phyloP scores from a whole-genome alignment of 2,329 filamentous ascomycete genomes.

The Orbilia blumenaviensis region DNA sequence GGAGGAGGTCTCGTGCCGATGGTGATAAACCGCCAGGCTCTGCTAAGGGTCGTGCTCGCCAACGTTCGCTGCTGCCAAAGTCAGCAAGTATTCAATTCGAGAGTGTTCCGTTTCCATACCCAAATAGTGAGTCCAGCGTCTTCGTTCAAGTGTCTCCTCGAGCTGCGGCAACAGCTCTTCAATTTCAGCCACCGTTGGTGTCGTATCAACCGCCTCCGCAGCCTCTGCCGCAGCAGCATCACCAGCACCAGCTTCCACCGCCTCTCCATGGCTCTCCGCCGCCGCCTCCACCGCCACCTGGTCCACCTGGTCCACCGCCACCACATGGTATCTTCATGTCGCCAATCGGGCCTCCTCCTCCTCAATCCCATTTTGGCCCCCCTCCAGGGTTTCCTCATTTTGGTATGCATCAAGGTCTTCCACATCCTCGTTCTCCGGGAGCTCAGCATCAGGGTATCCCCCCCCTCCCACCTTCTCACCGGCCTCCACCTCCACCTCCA shows the following conservation, averaged over 20 bases:
- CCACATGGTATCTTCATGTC: slow-evolving; percentile 40
- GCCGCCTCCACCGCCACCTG: slow-evolving; percentile 20
- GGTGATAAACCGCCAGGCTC: slow-evolving; percentile 43
- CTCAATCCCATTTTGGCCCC: slow-evolving; percentile 25
- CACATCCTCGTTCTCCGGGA: slow-evolving; percentile 25
- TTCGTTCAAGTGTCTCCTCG: slow-evolving; percentile 50
- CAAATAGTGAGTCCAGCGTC: slow-evolving; percentile 49
- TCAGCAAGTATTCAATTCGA: slow-evolving; percentile 50
- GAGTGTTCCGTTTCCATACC: slow-evolving; percentile 43
- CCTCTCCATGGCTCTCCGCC: slow-evolving; percentile 33
- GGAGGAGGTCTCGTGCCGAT: slow-evolving; percentile 41
- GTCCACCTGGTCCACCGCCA: slow-evolving; percentile 18
- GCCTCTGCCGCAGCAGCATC: slow-evolving; percentile 12
- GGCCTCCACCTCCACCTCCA: slow-evolving; percentile 3
- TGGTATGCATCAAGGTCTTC: slow-evolving; percentile 45
- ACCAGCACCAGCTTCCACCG: slow-evolving; percentile 31
- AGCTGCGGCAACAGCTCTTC: slow-evolving; percentile 36
- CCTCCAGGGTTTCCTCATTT: slow-evolving; percentile 13
- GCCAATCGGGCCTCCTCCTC: slow-evolving; percentile 41
- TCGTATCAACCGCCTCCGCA: slow-evolving; percentile 32
- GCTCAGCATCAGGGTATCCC: slow-evolving; percentile 17
- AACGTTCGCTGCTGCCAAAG: slow-evolving; percentile 47
- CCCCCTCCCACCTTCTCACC: slow-evolving; percentile 23
- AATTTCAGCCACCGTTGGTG: slow-evolving; percentile 47
- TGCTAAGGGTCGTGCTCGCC: slow-evolving; percentile 39